Evolutionary conservation across 2,329 filamentous ascomycete species (phyloP).

Genomic region (Gliomastix tumulicola): DNA sequence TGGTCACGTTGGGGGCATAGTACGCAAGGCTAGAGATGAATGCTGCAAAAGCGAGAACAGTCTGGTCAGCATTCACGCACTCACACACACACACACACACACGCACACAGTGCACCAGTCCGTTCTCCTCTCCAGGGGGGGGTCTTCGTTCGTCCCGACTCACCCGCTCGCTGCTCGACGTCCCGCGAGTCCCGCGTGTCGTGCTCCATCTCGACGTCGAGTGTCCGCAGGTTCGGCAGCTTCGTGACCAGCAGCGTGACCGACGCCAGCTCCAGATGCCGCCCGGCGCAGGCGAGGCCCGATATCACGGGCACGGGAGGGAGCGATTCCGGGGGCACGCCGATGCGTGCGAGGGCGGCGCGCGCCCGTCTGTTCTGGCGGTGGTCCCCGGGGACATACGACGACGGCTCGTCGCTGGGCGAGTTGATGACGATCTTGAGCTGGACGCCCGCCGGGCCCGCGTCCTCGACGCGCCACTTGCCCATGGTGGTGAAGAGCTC

Average conservation of each 20-base stretch:
- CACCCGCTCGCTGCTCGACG: constrained; percentile 2
- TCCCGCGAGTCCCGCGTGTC: constrained; percentile 2
- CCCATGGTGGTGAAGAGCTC: constrained; percentile 1
- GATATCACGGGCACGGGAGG: not conserved
- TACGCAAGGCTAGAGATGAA: constrained; percentile 1
- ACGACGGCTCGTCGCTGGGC: constrained; percentile 3
- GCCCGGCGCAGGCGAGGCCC: constrained; percentile 2
- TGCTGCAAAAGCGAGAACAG: not conserved
- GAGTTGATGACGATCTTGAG: constrained; percentile 4
- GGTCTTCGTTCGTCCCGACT: not conserved
- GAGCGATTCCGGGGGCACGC: not conserved
- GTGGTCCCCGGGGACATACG: too few relatives aligned
- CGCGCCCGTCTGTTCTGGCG: constrained; percentile 3
- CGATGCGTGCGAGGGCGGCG: not conserved
- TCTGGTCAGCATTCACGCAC: not conserved
- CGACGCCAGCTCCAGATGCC: constrained; percentile 4
- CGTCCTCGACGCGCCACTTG: not conserved
- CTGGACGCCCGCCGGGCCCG: constrained; percentile 1
- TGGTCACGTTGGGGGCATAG: constrained; percentile 3
- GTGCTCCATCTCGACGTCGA: constrained; percentile 5
- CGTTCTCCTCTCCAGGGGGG: too few relatives aligned
- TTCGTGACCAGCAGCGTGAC: constrained; percentile 1
- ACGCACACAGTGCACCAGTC: too few relatives aligned
- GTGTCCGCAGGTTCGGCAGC: constrained; percentile 1
- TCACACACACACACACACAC: too few relatives aligned